phyloP scores from a whole-genome alignment of 2,329 filamentous ascomycete species.

The Domatiomyces catenatus region DNA sequence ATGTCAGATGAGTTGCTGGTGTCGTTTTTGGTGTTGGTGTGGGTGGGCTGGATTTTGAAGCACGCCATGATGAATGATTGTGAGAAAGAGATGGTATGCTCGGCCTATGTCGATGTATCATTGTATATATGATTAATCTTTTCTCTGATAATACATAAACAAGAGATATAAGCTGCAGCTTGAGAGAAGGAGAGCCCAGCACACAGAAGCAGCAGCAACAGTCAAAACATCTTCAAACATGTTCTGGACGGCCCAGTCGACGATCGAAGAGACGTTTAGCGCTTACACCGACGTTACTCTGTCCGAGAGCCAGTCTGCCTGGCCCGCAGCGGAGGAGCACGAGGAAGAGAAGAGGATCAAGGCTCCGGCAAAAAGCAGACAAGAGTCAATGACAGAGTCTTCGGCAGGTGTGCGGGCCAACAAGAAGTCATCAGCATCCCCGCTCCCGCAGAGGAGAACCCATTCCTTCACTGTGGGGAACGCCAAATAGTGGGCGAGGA shows the following conservation, averaged over 20 bases:
- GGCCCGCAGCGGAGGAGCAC: not conserved
- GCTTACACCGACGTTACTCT: not conserved
- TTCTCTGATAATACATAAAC: too few species aligned
- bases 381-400: not conserved
- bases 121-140: too few species aligned
- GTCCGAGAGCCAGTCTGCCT: not conserved
- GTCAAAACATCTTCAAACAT: too few species aligned
- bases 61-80: too few species aligned
- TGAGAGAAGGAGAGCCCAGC: not conserved
- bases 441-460: not conserved
- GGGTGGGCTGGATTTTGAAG: too few species aligned
- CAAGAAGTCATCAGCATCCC: not conserved
- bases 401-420: not conserved
- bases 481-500: not conserved
- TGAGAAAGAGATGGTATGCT: too few species aligned
- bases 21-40: too few species aligned
- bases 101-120: too few species aligned
- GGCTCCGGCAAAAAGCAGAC: not conserved
- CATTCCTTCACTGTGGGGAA: not conserved
- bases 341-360: not conserved
- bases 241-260: slow-evolving; percentile 1
- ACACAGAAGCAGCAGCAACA: too few species aligned
- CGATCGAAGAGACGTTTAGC: not conserved
- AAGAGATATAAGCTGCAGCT: too few species aligned
- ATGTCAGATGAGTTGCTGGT: too few species aligned